Base-by-base conservation (phyloP, 2,329 filamentous ascomycete genomes). In the Setomelanomma holmii region DNA sequence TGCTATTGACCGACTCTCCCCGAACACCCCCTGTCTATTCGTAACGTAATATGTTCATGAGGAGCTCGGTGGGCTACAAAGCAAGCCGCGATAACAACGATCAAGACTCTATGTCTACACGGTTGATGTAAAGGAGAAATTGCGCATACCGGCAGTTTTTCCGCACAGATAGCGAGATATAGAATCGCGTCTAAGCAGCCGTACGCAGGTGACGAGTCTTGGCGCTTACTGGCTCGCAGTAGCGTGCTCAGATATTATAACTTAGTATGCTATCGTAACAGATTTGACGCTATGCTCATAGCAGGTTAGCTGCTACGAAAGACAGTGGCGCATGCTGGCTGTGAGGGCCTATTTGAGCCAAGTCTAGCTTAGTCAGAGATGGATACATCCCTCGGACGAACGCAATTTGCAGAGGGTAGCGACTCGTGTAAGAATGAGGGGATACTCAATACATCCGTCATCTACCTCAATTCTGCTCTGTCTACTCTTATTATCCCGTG, bases 121-220 rank as follows among this genome's bases (percentile, higher is more conserved):
- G 8, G n/a, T 40, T 30, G 24, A 40, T 3, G 16, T 40, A 47
- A 40, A 19, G 19, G 42, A 16, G 41, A 24, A 17, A 42, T 6
- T 34, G 38, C 35, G 27, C 19, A 49, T 49, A 20, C 45, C 21
- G 17, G 36, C 24, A 48, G 45, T 36, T 12, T 36, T n/a, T 36
- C 34, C 34, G 34, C 34, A n/a, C 6, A 12, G n/a, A 30, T 12
- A 12, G 24, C 24, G 12, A 30, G 12, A 30, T 30, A 12, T 12
- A 6, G 12, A 30, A 30, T 12, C 24, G 6, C 24, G 24, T 30
- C 24, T 30, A 12, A 30, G 7, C 6, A 12, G 24, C 7, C 24
- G 12, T 12, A 30, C 7, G 24, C 7, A 6, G 6, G 7, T 30
- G 24, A 12, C 24, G 6, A 12, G 7, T 30, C 24, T 30, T 30